phyloP scores from a whole-genome alignment of 78 protist genomes.

The Dictyostelium capitatum region DNA sequence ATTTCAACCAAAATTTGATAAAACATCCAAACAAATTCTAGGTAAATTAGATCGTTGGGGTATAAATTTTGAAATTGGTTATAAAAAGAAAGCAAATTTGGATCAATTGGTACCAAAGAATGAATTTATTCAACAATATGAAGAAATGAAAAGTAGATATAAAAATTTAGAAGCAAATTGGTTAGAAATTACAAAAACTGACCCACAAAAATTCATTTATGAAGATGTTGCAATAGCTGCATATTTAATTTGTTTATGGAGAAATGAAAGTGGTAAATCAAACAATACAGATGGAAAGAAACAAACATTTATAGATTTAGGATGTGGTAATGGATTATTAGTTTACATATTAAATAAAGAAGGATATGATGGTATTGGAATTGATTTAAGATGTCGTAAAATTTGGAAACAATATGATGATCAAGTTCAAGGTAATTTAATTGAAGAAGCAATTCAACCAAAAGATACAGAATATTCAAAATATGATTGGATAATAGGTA shows the following conservation, averaged over 20 bases:
- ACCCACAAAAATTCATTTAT: slow-evolving; percentile 84
- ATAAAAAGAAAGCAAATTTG: slow-evolving; percentile 59
- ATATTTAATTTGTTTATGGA: slow-evolving; percentile 77
- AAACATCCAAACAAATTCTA: not conserved
- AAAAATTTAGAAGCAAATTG: slow-evolving; percentile 39
- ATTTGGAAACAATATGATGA: slow-evolving; percentile 69
- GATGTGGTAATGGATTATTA: slow-evolving; percentile 91
- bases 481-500: slow-evolving; percentile 87
- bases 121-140: slow-evolving; percentile 44
- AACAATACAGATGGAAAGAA: not conserved
- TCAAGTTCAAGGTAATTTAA: slow-evolving; percentile 20
- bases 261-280: not conserved
- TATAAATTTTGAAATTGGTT: slow-evolving; percentile 32
- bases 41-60: slow-evolving; percentile 77
- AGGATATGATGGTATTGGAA: slow-evolving; percentile 84
- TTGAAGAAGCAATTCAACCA: slow-evolving; percentile 42
- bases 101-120: slow-evolving; percentile 72
- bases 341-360: slow-evolving; percentile 74
- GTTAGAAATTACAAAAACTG: slow-evolving; percentile 73
- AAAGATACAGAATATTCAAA: slow-evolving; percentile 17
- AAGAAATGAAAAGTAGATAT: slow-evolving; percentile 57
- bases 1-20: slow-evolving; percentile 27
- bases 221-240: slow-evolving; percentile 88
- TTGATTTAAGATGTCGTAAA: slow-evolving; percentile 49
- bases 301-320: slow-evolving; percentile 85